Conservation (phyloP, 352 stramenopile species). For the Phytophthora pistaciae region DNA sequence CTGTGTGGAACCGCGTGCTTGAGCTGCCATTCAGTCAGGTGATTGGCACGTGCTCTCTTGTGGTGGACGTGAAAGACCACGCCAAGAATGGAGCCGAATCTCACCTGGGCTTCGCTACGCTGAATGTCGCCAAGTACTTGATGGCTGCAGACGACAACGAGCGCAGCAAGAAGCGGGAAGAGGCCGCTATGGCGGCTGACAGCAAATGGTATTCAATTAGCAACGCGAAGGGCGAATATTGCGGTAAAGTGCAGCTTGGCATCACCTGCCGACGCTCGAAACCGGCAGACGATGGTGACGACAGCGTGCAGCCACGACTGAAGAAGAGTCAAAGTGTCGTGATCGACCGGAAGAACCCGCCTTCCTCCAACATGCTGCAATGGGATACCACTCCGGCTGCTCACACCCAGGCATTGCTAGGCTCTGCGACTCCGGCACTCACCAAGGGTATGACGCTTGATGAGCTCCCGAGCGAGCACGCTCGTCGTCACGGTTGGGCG, state of each 20-base stretch:
- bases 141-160: conserved; percentile 65
- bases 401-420: conserved; percentile 40
- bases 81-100: conserved; percentile 47
- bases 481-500: conserved; percentile 74
- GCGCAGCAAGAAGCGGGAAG: conserved; percentile 59
- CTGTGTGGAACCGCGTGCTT: conserved; percentile 88
- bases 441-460: conserved; percentile 47
- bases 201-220: conserved; percentile 89
- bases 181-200: conserved; percentile 75
- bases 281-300: conserved; percentile 29
- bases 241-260: conserved; percentile 82
- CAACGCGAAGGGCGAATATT: conserved; percentile 89
- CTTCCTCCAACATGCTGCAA: conserved; percentile 80
- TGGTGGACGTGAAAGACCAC: conserved; percentile 79
- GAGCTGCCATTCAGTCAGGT: conserved; percentile 77
- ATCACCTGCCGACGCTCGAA: conserved; percentile 72
- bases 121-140: conserved; percentile 89
- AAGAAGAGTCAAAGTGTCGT: conserved; percentile 85
- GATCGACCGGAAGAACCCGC: conserved; percentile 76
- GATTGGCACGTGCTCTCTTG: conserved; percentile 81
- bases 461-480: conserved; percentile 48
- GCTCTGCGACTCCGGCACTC: conserved; percentile 47
- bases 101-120: conserved; percentile 68
- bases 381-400: conserved; percentile 59
- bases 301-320: conserved; percentile 59